phyloP scores from a whole-genome alignment of 2,329 filamentous ascomycete species.

The Blastomyces parvus region DNA sequence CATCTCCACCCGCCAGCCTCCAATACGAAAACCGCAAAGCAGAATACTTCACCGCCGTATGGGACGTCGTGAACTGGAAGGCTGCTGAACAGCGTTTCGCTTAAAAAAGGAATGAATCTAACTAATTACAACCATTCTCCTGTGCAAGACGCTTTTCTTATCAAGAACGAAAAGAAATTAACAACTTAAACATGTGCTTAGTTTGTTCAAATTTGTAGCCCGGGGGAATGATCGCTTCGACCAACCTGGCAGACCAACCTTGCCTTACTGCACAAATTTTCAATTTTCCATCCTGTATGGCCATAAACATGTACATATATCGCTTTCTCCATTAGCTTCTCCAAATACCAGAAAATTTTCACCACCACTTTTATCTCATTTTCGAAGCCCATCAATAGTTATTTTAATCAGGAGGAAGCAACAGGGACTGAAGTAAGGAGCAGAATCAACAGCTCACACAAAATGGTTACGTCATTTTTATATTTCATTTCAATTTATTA shows the following conservation, averaged over 20 bases:
- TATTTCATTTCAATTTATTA: too few species aligned
- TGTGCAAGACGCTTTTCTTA: neutral
- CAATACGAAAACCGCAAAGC: slow-evolving; percentile 97
- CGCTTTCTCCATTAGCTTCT: neutral
- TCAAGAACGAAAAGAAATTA: neutral
- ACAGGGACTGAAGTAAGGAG: too few species aligned
- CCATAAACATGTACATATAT: neutral
- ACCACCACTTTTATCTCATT: too few species aligned
- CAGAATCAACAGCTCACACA: too few species aligned
- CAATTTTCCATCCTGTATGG: neutral
- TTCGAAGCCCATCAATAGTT: too few species aligned
- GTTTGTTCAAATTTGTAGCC: too few species aligned
- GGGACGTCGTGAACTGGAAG: slow-evolving; percentile 96
- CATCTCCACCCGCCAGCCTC: slow-evolving; percentile 41
- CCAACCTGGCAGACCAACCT: too few species aligned
- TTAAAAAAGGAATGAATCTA: slow-evolving; percentile 27
- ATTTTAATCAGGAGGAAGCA: too few species aligned
- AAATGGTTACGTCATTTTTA: too few species aligned
- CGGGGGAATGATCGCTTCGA: too few species aligned
- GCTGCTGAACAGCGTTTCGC: slow-evolving; percentile 67
- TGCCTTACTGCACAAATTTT: neutral
- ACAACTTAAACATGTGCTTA: neutral
- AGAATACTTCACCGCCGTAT: slow-evolving; percentile 87
- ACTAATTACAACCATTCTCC: neutral
- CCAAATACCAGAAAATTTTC: too few species aligned